These are phyloP conservation scores for Ophiostoma ulmi DNA, from an alignment of 2,329 filamentous ascomycete genomes.

Conservation along the genomic window DNA sequence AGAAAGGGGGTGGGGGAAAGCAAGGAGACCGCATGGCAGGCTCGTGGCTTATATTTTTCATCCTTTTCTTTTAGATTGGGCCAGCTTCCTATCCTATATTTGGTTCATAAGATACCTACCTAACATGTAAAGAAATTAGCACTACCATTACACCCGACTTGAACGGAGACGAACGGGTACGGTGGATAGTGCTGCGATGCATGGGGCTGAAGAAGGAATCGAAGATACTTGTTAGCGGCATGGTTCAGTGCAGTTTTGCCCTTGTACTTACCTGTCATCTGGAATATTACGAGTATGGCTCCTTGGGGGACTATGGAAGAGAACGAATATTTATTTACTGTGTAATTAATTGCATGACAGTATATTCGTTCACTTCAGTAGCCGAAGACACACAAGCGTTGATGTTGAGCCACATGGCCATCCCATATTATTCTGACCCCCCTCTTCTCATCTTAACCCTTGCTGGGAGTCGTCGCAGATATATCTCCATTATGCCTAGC, in stretches of 20 bases:
- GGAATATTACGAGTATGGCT: constrained; percentile 1
- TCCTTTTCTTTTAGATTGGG: background rate
- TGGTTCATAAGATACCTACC: background rate
- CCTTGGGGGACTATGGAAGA: background rate
- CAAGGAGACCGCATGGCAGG: background rate
- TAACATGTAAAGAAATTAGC: background rate
- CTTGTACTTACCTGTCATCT: background rate
- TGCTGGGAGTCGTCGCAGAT: background rate
- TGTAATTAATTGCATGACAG: background rate
- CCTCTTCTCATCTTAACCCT: background rate
- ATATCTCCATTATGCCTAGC: background rate
- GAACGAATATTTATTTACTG: background rate
- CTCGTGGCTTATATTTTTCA: background rate
- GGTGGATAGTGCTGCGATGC: background rate
- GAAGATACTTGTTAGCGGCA: background rate
- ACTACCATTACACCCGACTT: background rate
- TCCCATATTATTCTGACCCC: too few relatives aligned
- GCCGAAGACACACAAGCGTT: background rate
- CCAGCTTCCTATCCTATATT: background rate
- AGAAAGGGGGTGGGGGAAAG: background rate
- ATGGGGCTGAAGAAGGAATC: background rate
- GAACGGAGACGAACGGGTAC: background rate
- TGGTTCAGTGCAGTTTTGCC: background rate
- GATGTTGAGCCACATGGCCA: background rate
- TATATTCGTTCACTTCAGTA: background rate